Conservation (phyloP, 805 yeast genomes). For the Pichia manshurica region DNA sequence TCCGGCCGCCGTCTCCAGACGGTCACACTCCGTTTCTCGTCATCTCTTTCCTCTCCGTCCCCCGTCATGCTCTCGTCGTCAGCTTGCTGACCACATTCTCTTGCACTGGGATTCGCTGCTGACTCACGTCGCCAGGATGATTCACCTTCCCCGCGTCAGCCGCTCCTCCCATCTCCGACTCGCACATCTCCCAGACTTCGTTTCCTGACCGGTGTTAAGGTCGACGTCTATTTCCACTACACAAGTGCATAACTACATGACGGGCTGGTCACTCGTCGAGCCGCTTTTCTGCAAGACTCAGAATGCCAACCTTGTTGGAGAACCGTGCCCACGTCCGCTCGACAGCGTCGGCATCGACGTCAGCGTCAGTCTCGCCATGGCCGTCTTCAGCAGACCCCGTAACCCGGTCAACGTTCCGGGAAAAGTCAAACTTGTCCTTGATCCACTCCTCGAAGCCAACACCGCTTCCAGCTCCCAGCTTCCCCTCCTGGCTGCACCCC, state of each 20-base stretch:
- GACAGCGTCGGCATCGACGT: conserved; percentile 28
- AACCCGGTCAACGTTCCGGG: conserved; percentile 35
- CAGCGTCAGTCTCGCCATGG: too few relatives aligned
- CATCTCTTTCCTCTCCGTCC: too few relatives aligned
- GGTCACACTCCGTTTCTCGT: too few relatives aligned
- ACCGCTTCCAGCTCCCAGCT: too few relatives aligned
- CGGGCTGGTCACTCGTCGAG: not conserved
- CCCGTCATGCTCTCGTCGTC: too few relatives aligned
- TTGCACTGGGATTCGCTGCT: too few relatives aligned
- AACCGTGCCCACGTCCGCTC: conserved; percentile 40
- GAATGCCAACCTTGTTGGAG: conserved; percentile 46
- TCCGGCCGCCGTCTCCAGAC: too few relatives aligned
- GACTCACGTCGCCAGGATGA: not conserved
- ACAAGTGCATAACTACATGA: too few relatives aligned
- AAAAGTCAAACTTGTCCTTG: conserved; percentile 43
- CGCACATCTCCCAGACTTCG: not conserved
- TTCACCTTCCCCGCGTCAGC: conserved; percentile 1
- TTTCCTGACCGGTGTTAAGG: too few relatives aligned
- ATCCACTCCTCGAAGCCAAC: conserved; percentile 40
- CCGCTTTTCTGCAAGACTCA: conserved; percentile 39
- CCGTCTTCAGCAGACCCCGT: too few relatives aligned
- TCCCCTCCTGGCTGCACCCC: conserved; percentile 28
- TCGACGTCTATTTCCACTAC: too few relatives aligned
- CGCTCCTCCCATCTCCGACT: conserved; percentile 2
- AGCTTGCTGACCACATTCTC: too few relatives aligned